Evolutionary conservation across 305 asterid genomes (phyloP).

Genomic region (Fraxinus albicans): DNA sequence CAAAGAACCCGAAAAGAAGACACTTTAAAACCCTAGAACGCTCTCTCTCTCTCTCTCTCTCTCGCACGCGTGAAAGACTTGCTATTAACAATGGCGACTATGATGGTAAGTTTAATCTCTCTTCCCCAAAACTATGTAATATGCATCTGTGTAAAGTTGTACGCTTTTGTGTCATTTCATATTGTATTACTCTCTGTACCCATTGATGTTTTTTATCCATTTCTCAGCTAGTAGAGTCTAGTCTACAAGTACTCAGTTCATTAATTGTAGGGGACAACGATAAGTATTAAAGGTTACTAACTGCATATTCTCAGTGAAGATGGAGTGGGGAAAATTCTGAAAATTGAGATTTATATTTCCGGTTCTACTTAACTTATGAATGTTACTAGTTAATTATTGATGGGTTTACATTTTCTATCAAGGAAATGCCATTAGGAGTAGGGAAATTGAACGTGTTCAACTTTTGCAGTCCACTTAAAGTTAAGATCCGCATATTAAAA

Average conservation of each 20-base stretch:
- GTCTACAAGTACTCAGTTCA: background rate
- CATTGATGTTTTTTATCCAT: background rate
- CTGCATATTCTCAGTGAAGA: background rate
- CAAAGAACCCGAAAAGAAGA: background rate
- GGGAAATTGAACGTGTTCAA: background rate
- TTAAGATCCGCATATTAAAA: background rate
- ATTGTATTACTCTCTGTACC: background rate
- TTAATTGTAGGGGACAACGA: background rate
- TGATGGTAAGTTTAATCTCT: slow-evolving; percentile 43
- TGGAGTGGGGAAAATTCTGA: background rate
- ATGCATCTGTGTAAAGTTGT: background rate
- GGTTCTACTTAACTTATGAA: background rate
- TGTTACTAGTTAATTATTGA: background rate
- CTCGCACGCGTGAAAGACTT: slow-evolving; percentile 2
- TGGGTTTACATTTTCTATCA: background rate
- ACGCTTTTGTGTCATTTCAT: background rate
- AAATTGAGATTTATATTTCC: background rate
- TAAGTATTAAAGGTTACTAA: background rate
- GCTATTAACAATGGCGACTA: slow-evolving; percentile 34
- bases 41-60: background rate
- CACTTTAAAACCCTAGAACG: background rate
- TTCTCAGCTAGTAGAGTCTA: background rate
- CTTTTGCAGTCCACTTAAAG: background rate
- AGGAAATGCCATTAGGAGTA: background rate
- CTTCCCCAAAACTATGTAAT: background rate